Percentiles rank a stretch among this genome's conserved stretches.
phyloP scores from a whole-genome alignment of 2,329 filamentous ascomycete genomes.

The Fusarium multiceps region DNA sequence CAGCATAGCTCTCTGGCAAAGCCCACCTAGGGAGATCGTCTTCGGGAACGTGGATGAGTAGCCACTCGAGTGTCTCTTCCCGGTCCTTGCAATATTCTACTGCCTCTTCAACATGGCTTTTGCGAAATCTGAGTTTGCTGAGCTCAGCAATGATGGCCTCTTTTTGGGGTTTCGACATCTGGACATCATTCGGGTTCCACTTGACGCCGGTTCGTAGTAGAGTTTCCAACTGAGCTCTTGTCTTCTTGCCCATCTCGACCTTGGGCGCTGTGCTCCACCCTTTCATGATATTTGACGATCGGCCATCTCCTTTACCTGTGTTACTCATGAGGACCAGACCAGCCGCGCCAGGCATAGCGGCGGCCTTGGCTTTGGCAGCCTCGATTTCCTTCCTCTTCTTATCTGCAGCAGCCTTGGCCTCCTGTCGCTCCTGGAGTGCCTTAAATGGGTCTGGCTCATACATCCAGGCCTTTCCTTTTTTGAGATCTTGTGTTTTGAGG shows the following conservation, averaged over 20 bases:
- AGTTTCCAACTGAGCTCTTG: constrained; percentile 80
- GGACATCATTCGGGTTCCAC: constrained; percentile 86
- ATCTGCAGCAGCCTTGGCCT: constrained; percentile 77
- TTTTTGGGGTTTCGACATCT: constrained; percentile 69
- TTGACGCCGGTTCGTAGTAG: constrained; percentile 80
- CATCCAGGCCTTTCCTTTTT: constrained; percentile 83
- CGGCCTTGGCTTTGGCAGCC: constrained; percentile 74
- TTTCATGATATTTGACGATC: constrained; percentile 66
- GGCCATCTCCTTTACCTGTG: constrained; percentile 49
- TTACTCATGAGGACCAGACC: constrained; percentile 65
- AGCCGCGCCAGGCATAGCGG: constrained; percentile 69
- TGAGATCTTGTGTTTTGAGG: constrained; percentile 83
- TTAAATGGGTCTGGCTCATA: constrained; percentile 96
- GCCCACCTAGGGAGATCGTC: constrained; percentile 96
- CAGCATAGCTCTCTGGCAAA: constrained; percentile 89
- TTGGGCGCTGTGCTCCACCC: constrained; percentile 88
- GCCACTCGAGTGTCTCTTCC: constrained; percentile 94
- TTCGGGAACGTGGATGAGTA: constrained; percentile 95
- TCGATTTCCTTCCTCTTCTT: constrained; percentile 82
- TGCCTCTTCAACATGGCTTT: constrained; percentile 89
- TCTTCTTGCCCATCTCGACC: constrained; percentile 90
- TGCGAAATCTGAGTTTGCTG: constrained; percentile 83
- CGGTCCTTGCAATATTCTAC: constrained; percentile 87
- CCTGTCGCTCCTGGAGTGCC: constrained; percentile 80
- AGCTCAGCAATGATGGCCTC: constrained; percentile 77